A percentile compares a stretch with the other conserved stretches of the same genome.
These are phyloP conservation scores for Prunus dulcis DNA, from an alignment of 306 rosid species.

Conservation along the genomic window DNA sequence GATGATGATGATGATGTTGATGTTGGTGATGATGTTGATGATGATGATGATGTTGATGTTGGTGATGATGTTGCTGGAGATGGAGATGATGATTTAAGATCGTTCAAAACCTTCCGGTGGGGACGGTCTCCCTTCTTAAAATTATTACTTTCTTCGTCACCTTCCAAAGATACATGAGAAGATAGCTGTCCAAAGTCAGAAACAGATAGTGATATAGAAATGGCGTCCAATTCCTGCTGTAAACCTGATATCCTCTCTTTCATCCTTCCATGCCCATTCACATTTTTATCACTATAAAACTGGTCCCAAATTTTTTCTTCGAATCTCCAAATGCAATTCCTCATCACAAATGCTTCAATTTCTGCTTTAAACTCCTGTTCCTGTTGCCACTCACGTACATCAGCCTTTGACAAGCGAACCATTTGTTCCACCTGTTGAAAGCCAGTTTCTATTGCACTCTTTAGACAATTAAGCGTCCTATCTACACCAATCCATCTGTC, in stretches of 20 bases:
- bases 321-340: constrained; percentile 45
- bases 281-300: constrained; percentile 29
- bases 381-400: constrained; percentile 56
- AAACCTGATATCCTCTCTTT: constrained; percentile 53
- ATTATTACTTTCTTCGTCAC: constrained; percentile 47
- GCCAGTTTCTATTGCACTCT: constrained; percentile 34
- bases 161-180: constrained; percentile 71
- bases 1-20: background rate
- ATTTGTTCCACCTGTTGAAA: constrained; percentile 37
- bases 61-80: background rate
- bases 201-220: constrained; percentile 48
- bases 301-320: constrained; percentile 47
- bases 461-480: constrained; percentile 43
- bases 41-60: background rate
- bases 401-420: constrained; percentile 36
- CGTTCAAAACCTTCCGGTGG: constrained; percentile 40
- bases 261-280: constrained; percentile 43
- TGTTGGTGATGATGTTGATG: too few relatives aligned
- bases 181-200: constrained; percentile 56
- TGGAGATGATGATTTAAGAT: constrained; percentile 2
- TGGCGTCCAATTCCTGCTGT: constrained; percentile 57
- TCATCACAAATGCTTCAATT: constrained; percentile 60
- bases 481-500: constrained; percentile 52
- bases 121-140: constrained; percentile 42
- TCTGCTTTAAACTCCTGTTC: constrained; percentile 65